Conservation (phyloP, 805 yeast genomes). For the Cyberlindnera bimundalis region DNA sequence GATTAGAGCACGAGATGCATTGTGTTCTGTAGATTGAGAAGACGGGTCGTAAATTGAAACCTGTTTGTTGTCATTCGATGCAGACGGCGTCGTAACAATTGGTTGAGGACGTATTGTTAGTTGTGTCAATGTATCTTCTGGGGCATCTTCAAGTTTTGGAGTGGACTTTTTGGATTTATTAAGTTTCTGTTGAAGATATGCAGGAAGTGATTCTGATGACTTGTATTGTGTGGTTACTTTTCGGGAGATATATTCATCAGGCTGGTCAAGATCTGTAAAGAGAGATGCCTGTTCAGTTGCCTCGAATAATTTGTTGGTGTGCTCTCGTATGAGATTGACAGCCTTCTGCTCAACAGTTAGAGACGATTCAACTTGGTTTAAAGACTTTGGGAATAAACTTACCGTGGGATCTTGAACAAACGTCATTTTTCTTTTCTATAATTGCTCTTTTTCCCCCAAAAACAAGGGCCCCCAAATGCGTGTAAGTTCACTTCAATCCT, state of each 20-base stretch:
- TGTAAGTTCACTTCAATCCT: too few species aligned
- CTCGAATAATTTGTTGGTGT: slow-evolving; percentile 15
- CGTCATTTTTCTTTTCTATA: slow-evolving; percentile 5
- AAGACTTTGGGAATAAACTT: not conserved
- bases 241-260: slow-evolving; percentile 27
- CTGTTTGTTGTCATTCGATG: slow-evolving; percentile 1
- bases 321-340: slow-evolving; percentile 12
- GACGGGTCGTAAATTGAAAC: slow-evolving; percentile 5
- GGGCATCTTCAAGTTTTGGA: slow-evolving; percentile 1
- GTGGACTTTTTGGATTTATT: slow-evolving; percentile 15
- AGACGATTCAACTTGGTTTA: not conserved
- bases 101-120: slow-evolving; percentile 6
- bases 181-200: slow-evolving; percentile 28
- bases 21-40: slow-evolving; percentile 8
- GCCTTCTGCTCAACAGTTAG: slow-evolving; percentile 15
- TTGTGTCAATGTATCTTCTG: slow-evolving; percentile 6
- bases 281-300: slow-evolving; percentile 2
- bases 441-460: too few species aligned
- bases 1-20: slow-evolving; percentile 15
- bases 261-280: slow-evolving; percentile 16
- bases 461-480: too few species aligned
- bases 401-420: slow-evolving; percentile 14
- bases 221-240: slow-evolving; percentile 32
- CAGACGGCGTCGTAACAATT: not conserved
- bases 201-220: slow-evolving; percentile 27